Evolutionary conservation across 768 basidiomycete genomes (phyloP).

Genomic region (Dacryopinax primogenitus): DNA sequence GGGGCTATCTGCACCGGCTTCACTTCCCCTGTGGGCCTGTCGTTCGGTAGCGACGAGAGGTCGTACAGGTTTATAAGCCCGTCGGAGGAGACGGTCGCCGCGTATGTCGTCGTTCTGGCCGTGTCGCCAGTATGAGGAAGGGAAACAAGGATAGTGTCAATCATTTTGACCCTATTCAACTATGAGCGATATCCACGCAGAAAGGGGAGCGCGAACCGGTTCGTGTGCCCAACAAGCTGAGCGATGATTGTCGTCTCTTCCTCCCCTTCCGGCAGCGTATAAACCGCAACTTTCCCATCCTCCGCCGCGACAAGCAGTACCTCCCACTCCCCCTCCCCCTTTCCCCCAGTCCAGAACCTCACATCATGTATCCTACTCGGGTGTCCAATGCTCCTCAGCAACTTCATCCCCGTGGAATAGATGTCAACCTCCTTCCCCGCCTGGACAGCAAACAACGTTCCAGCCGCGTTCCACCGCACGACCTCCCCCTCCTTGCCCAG

Average conservation of each 20-base stretch:
- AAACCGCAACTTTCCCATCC: slow-evolving; percentile 75
- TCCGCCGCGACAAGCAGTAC: slow-evolving; percentile 76
- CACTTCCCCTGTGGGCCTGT: not conserved
- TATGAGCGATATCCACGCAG: slow-evolving; percentile 9
- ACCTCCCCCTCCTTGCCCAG: slow-evolving; percentile 86
- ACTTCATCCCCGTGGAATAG: slow-evolving; percentile 75
- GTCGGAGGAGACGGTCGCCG: slow-evolving; percentile 77
- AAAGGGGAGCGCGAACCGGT: slow-evolving; percentile 46
- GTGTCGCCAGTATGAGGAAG: slow-evolving; percentile 31
- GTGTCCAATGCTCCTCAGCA: slow-evolving; percentile 60
- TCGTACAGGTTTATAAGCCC: slow-evolving; percentile 73
- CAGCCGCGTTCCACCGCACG: slow-evolving; percentile 76
- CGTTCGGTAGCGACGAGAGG: slow-evolving; percentile 40
- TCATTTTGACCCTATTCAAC: slow-evolving; percentile 56
- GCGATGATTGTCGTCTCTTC: slow-evolving; percentile 47
- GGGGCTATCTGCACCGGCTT: slow-evolving; percentile 34
- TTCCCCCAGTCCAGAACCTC: slow-evolving; percentile 44
- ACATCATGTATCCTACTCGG: slow-evolving; percentile 75
- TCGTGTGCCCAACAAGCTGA: slow-evolving; percentile 64
- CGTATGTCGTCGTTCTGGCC: slow-evolving; percentile 39
- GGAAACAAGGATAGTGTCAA: slow-evolving; percentile 52
- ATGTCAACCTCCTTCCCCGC: slow-evolving; percentile 62
- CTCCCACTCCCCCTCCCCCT: slow-evolving; percentile 39
- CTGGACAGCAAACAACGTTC: slow-evolving; percentile 69
- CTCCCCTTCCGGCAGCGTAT: slow-evolving; percentile 41